Conservation (phyloP, 257 asterid genomes). For the Jacaranda copaia region DNA sequence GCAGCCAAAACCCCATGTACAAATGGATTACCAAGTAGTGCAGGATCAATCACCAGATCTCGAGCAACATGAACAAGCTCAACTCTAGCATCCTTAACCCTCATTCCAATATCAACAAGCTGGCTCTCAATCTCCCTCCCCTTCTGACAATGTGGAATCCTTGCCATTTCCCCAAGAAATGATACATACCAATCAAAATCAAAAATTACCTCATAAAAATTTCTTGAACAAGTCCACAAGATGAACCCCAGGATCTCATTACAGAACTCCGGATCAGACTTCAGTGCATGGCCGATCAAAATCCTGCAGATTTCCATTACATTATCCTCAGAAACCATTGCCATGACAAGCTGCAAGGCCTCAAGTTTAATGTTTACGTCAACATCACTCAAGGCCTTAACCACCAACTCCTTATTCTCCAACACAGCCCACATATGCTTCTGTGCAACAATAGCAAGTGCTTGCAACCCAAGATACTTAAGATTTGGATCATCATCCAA, state of each 20-base stretch:
- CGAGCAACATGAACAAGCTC: constrained; percentile 88
- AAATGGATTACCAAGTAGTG: constrained; percentile 83
- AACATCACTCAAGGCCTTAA: constrained; percentile 84
- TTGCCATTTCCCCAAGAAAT: constrained; percentile 88
- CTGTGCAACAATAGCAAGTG: constrained; percentile 59
- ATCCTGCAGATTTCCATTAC: constrained; percentile 77
- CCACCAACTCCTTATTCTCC: constrained; percentile 90
- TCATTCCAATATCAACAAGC: constrained; percentile 88
- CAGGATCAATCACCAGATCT: constrained; percentile 90
- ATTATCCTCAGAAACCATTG: constrained; percentile 90
- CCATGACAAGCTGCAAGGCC: constrained; percentile 88
- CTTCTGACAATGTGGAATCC: constrained; percentile 87
- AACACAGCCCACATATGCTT: constrained; percentile 78
- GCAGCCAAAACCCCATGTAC: constrained; percentile 78
- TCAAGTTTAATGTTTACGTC: constrained; percentile 82
- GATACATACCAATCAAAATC: constrained; percentile 95
- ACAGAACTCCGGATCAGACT: constrained; percentile 90
- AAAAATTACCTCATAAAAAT: constrained; percentile 72
- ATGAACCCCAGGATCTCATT: constrained; percentile 85
- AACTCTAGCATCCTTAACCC: constrained; percentile 93
- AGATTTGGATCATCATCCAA: constrained; percentile 87
- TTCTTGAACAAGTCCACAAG: constrained; percentile 71
- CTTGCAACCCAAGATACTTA: constrained; percentile 89
- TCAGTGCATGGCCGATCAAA: constrained; percentile 83
- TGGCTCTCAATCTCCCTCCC: constrained; percentile 83